Percentiles rank a stretch among this genome's conserved stretches.
Conservation (phyloP, 805 yeast genomes). For the Metschnikowia reukaufii region DNA sequence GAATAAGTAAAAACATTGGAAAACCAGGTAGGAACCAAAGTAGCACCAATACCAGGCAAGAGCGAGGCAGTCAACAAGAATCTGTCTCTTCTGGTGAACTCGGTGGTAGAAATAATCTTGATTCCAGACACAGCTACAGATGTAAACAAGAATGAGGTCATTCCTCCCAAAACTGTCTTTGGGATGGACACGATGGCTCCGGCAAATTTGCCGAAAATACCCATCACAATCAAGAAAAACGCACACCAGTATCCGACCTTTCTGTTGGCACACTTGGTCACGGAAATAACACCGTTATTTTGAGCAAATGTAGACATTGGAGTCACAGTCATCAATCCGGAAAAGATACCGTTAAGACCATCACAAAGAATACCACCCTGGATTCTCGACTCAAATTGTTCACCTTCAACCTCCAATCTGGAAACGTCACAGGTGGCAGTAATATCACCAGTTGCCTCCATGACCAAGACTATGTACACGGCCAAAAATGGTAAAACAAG, state of each 20-base stretch:
- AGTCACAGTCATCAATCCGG: slow-evolving; percentile 80
- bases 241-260: slow-evolving; percentile 79
- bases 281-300: slow-evolving; percentile 90
- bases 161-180: slow-evolving; percentile 39
- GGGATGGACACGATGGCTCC: slow-evolving; percentile 77
- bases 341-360: slow-evolving; percentile 75
- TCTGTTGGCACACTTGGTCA: slow-evolving; percentile 89
- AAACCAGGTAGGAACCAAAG: slow-evolving; percentile 21
- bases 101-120: slow-evolving; percentile 23
- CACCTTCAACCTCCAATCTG: slow-evolving; percentile 80
- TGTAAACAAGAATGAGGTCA: slow-evolving; percentile 22
- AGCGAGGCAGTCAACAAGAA: slow-evolving; percentile 21
- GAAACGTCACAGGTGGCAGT: slow-evolving; percentile 94
- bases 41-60: slow-evolving; percentile 19
- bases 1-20: slow-evolving; percentile 17
- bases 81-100: slow-evolving; percentile 23
- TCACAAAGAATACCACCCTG: slow-evolving; percentile 94
- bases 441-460: slow-evolving; percentile 94
- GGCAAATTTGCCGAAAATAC: slow-evolving; percentile 59
- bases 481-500: slow-evolving; percentile 84
- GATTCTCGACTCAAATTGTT: slow-evolving; percentile 73
- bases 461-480: slow-evolving; percentile 75
- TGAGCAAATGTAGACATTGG: slow-evolving; percentile 93
- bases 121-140: slow-evolving; percentile 22
- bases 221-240: slow-evolving; percentile 80